phyloP scores from a whole-genome alignment of 176 grass and related monocot species.

The Ensete glaucum region DNA sequence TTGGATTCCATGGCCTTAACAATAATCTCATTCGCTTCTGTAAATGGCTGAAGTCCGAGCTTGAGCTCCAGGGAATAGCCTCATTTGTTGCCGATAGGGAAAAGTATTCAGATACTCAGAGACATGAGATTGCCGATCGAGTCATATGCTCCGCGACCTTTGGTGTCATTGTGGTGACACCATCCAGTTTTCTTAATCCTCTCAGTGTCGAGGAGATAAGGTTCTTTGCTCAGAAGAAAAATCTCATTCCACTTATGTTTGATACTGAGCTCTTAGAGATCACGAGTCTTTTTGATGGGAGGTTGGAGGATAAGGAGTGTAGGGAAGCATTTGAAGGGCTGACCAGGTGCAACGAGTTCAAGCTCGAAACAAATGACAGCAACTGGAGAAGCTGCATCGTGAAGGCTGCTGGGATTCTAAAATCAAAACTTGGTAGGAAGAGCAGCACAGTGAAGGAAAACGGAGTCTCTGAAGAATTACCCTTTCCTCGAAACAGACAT shows the following conservation, averaged over 20 bases:
- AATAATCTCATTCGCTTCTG: slow-evolving; percentile 67
- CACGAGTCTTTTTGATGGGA: slow-evolving; percentile 51
- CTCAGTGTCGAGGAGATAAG: slow-evolving; percentile 90
- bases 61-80: slow-evolving; percentile 91
- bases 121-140: slow-evolving; percentile 83
- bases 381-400: slow-evolving; percentile 74
- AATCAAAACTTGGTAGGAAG: slow-evolving; percentile 79
- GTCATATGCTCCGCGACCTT: slow-evolving; percentile 78
- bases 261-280: slow-evolving; percentile 65
- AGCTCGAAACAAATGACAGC: slow-evolving; percentile 77
- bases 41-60: slow-evolving; percentile 92
- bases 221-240: slow-evolving; percentile 98
- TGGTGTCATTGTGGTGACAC: slow-evolving; percentile 66
- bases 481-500: slow-evolving; percentile 66
- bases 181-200: slow-evolving; percentile 74
- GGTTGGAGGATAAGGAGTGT: slow-evolving; percentile 78
- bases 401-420: slow-evolving; percentile 43
- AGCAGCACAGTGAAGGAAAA: slow-evolving; percentile 60
- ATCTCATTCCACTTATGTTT: slow-evolving; percentile 71
- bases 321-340: slow-evolving; percentile 84
- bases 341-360: slow-evolving; percentile 74
- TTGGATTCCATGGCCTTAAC: slow-evolving; percentile 79
- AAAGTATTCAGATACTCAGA: slow-evolving; percentile 80
- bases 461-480: slow-evolving; percentile 43
- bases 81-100: slow-evolving; percentile 81